Base-by-base conservation (phyloP, 2,329 filamentous ascomycete genomes). In the Stagonosporopsis rhizophila region DNA sequence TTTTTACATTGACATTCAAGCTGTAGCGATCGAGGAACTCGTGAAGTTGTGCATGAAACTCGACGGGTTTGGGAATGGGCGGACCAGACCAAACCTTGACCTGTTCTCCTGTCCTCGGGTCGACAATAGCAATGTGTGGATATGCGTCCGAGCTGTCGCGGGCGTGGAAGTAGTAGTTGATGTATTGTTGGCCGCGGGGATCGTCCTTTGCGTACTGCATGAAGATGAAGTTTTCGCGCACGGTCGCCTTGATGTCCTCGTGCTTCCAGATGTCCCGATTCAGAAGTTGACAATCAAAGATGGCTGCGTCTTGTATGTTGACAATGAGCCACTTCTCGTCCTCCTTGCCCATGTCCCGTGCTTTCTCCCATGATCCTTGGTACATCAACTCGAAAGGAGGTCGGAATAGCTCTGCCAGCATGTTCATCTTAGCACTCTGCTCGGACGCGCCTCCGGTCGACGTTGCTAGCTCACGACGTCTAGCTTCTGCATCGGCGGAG, bases 11-110 rank as follows among this genome's bases (percentile, higher is more conserved):
- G 40, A 87, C 86, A 27, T 90, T 91, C 46, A 99, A 81, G 72
- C 93, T 97, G 79, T 98, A 99, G 22, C 95, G 87, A 72, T 98
- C 95, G n/a, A 99, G 85, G 68, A 99, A 99, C 76, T 98, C 94
- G 70, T 92, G 90, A 2, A 99, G 83, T 71, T 97, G 91, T 71
- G 92, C 91, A 58, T 96, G 85, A 67, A 99, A 98, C 14, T 97
- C 93, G 9, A 84, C 75, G 0, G 92, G 80, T 35, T 83, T 84
- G 0, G 93, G 88, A 50, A 93, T 90, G 1, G 93, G 91, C 8
- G 86, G 83, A 1, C 94, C 93, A 14, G 90, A 92, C 94, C 95
- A 98, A 1, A 93, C 86, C 79, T 99, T 99, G 74, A 99, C 91
- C 76, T 97, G 92, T 78, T 99, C 95, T 58, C 95, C 95, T 0